These are phyloP conservation scores for Ceratonia siliqua DNA, from an alignment of 306 rosid species.

Conservation along the genomic window DNA sequence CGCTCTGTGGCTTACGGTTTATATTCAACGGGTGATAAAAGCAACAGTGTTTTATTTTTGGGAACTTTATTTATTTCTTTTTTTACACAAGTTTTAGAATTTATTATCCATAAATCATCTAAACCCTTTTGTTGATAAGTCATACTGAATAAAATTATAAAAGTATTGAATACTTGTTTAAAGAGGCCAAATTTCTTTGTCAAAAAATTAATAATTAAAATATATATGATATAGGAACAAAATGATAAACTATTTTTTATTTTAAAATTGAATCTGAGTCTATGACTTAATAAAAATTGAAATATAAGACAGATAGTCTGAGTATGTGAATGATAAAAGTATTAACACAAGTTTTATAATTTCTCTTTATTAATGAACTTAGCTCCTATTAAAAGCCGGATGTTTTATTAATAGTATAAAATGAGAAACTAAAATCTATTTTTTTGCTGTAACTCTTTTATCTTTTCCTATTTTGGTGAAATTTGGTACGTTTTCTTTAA, in stretches of 20 bases:
- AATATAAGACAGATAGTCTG: no score
- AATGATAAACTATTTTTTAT: no score
- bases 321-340: neutral
- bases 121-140: no score
- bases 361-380: neutral
- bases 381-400: neutral
- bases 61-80: neutral
- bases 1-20: slow-evolving; percentile 60
- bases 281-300: no score
- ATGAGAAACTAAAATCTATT: neutral
- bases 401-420: neutral
- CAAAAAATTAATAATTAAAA: no score
- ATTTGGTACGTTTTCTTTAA: neutral
- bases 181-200: no score
- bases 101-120: no score
- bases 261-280: no score
- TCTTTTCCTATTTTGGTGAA: neutral
- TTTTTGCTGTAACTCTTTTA: neutral
- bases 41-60: neutral
- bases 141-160: no score
- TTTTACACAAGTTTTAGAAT: no score
- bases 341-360: neutral
- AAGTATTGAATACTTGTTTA: no score
- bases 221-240: no score
- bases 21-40: slow-evolving; percentile 40